Conservation (phyloP, 495 filamentous ascomycete genomes). For the Paragyromitra xinjiangensis region DNA sequence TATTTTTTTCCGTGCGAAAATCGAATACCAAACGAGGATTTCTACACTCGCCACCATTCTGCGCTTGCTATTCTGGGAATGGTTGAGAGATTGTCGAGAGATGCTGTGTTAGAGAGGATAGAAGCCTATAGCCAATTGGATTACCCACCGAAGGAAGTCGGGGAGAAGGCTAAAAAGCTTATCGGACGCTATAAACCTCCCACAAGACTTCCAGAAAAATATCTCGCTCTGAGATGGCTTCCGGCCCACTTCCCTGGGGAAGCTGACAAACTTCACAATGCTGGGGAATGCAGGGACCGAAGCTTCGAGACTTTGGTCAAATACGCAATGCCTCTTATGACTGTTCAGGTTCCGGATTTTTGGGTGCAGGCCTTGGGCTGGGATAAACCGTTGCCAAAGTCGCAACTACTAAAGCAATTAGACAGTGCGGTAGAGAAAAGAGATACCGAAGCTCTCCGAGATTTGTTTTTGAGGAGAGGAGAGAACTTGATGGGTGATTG, state of each 20-base stretch:
- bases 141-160: constrained; percentile 7
- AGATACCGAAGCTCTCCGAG: constrained; percentile 7
- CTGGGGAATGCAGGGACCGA: constrained; percentile 43
- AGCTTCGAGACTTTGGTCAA: background rate
- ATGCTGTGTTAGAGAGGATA: constrained; percentile 44
- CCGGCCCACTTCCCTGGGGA: constrained; percentile 27
- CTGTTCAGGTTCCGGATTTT: background rate
- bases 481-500: background rate
- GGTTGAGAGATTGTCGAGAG: constrained; percentile 15
- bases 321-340: constrained; percentile 51
- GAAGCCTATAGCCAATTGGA: constrained; percentile 29
- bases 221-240: constrained; percentile 41
- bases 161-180: constrained; percentile 20
- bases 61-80: constrained; percentile 37
- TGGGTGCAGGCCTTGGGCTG: constrained; percentile 46
- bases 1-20: constrained; percentile 53
- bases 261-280: constrained; percentile 34
- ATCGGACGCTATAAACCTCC: background rate
- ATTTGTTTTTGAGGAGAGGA: constrained; percentile 4
- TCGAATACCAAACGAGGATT: constrained; percentile 18
- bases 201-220: constrained; percentile 11
- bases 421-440: constrained; percentile 16
- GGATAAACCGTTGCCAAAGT: constrained; percentile 17
- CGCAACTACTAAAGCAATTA: constrained; percentile 36
- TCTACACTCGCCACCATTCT: constrained; percentile 1